A percentile compares a stretch with the other conserved stretches of the same genome.
phyloP scores from a whole-genome alignment of 176 grass and related monocot genomes.

The Oryza punctata region DNA sequence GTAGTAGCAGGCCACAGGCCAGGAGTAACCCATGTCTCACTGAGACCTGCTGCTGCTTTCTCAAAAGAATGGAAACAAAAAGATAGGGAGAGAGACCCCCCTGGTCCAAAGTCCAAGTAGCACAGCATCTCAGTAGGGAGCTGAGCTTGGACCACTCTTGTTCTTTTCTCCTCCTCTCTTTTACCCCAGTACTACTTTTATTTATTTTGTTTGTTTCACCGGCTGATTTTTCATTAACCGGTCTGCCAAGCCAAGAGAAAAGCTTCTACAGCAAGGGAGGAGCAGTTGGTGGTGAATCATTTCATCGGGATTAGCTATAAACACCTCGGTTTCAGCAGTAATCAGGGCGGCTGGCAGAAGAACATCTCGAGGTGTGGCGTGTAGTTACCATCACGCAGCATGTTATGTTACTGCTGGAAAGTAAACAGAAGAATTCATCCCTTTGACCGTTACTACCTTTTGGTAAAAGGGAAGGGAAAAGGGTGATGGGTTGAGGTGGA shows the following conservation, averaged over 20 bases:
- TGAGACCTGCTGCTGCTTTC: neutral
- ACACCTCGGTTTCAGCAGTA: neutral
- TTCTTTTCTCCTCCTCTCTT: conserved; percentile 6
- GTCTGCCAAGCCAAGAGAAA: neutral
- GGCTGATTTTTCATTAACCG: neutral
- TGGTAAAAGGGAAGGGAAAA: no score
- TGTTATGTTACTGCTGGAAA: neutral
- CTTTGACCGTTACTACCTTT: no score
- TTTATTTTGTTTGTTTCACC: conserved; percentile 13
- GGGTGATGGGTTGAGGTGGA: neutral
- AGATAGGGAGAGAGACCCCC: neutral
- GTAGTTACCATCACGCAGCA: neutral
- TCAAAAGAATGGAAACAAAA: conserved; percentile 54
- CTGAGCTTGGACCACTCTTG: conserved; percentile 14
- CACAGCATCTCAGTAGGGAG: conserved; percentile 24
- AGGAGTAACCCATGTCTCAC: neutral
- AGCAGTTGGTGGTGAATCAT: neutral
- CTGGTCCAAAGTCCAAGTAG: conserved; percentile 28
- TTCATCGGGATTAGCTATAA: neutral
- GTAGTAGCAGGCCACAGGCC: neutral
- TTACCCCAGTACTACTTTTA: neutral
- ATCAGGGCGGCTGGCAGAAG: neutral
- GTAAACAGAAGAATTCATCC: neutral
- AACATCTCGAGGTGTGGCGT: neutral
- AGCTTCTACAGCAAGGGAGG: neutral